These are phyloP conservation scores for Phytophthora pini DNA, from an alignment of 352 stramenopile species.

Conservation along the genomic window DNA sequence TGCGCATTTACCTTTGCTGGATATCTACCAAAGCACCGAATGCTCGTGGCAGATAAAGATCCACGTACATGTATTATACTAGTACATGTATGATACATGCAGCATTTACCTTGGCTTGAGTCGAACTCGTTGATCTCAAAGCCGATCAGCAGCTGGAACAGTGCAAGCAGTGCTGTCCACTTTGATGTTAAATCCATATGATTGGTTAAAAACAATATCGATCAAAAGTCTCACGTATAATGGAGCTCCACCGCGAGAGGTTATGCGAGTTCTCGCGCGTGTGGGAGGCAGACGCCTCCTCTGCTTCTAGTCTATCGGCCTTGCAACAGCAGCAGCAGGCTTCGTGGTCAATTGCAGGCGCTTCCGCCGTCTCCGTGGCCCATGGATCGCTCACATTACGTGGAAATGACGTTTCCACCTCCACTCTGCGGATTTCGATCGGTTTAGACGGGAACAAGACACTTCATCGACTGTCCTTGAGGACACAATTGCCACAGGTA, in stretches of 20 bases:
- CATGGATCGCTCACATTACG: not conserved
- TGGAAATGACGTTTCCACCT: no score
- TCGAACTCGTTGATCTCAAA: not conserved
- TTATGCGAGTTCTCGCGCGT: slow-evolving; percentile 40
- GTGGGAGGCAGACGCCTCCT: slow-evolving; percentile 37
- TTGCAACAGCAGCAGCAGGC: slow-evolving; percentile 30
- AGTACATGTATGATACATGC: no score
- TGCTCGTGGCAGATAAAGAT: not conserved
- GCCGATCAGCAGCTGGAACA: not conserved
- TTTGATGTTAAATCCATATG: not conserved
- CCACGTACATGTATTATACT: not conserved
- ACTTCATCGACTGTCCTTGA: slow-evolving; percentile 31
- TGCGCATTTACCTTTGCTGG: slow-evolving; percentile 2
- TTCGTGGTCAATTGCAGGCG: slow-evolving; percentile 22
- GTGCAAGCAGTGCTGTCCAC: not conserved
- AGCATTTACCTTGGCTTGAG: not conserved
- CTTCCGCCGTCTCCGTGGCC: slow-evolving; percentile 26
- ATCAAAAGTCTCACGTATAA: not conserved
- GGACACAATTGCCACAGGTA: slow-evolving; percentile 36
- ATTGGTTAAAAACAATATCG: not conserved
- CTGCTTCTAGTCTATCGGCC: slow-evolving; percentile 8
- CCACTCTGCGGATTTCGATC: slow-evolving; percentile 16
- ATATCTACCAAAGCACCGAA: slow-evolving; percentile 4
- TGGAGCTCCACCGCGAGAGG: slow-evolving; percentile 46
- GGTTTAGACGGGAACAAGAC: slow-evolving; percentile 2